These are phyloP conservation scores for Trypanosoma cruzi DNA, from an alignment of 208 protist genomes.

Conservation along the genomic window DNA sequence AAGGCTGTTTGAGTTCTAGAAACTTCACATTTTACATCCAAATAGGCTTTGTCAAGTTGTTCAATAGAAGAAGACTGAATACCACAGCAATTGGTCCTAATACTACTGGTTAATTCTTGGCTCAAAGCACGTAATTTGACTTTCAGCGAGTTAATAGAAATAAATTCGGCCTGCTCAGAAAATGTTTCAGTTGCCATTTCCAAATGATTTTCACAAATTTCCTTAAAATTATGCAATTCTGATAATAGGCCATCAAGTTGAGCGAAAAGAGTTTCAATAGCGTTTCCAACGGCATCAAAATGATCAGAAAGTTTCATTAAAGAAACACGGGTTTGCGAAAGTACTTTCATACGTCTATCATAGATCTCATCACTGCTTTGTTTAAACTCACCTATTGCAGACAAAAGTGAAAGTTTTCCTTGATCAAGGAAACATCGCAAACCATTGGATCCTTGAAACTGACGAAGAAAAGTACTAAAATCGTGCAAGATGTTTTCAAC, in stretches of 20 bases:
- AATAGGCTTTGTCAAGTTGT: conserved; percentile 41
- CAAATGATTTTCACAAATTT: conserved; percentile 56
- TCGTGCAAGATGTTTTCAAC: conserved; percentile 51
- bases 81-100: conserved; percentile 31
- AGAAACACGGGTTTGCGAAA: conserved; percentile 42
- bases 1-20: conserved; percentile 43
- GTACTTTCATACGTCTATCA: conserved; percentile 35
- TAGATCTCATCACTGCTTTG: conserved; percentile 55
- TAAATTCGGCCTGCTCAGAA: conserved; percentile 9
- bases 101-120: conserved; percentile 8
- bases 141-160: conserved; percentile 2
- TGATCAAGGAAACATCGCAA: conserved; percentile 39
- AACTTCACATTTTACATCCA: conserved; percentile 37
- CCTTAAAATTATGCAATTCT: conserved; percentile 47
- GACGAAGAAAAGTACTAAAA: conserved; percentile 39
- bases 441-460: conserved; percentile 45
- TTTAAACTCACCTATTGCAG: conserved; percentile 62
- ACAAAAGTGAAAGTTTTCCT: conserved; percentile 54
- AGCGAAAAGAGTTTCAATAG: conserved; percentile 28
- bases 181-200: conserved; percentile 15
- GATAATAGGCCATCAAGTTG: conserved; percentile 39
- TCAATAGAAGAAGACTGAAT: conserved; percentile 36
- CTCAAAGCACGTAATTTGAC: conserved; percentile 4
- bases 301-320: conserved; percentile 46
- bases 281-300: conserved; percentile 36